These are phyloP conservation scores for Phaseolus lunatus DNA, from an alignment of 306 rosid species.

Conservation along the genomic window DNA sequence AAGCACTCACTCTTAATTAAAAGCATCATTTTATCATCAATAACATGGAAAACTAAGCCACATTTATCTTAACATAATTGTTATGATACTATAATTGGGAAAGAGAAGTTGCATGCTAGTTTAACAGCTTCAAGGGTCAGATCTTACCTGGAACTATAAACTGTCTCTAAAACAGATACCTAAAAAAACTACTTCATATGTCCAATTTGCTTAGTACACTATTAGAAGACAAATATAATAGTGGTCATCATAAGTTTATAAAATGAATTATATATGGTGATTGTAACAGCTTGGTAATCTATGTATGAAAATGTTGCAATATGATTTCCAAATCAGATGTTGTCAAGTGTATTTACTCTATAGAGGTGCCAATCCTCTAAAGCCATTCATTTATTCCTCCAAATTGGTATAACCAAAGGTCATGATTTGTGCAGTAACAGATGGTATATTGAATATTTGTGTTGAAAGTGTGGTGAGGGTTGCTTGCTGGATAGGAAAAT, in stretches of 20 bases:
- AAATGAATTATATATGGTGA: no score
- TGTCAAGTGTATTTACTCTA: no score
- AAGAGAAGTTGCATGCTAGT: background rate
- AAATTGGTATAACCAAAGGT: background rate
- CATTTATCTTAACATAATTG: slow-evolving; percentile 1
- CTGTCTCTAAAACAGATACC: no score
- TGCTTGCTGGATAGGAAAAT: background rate
- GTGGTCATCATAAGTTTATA: background rate
- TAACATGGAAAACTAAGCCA: background rate
- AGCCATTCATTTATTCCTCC: background rate
- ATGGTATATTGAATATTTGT: slow-evolving; percentile 1
- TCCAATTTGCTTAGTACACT: background rate
- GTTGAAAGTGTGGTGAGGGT: background rate
- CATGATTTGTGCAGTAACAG: background rate
- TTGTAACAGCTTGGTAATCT: no score
- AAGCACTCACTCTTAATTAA: slow-evolving; percentile 24
- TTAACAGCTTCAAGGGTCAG: background rate
- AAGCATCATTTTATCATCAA: slow-evolving; percentile 12
- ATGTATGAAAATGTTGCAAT: no score
- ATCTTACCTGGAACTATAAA: no score
- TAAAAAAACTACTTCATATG: background rate
- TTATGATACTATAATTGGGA: background rate
- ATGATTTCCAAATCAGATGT: no score
- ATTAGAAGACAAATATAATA: background rate
- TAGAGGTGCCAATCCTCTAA: background rate